Evolutionary conservation across 768 basidiomycete genomes (phyloP), one percentile per base, ranked within the genome.

Genomic region (Pleurotus citrinopileatus): DNA sequence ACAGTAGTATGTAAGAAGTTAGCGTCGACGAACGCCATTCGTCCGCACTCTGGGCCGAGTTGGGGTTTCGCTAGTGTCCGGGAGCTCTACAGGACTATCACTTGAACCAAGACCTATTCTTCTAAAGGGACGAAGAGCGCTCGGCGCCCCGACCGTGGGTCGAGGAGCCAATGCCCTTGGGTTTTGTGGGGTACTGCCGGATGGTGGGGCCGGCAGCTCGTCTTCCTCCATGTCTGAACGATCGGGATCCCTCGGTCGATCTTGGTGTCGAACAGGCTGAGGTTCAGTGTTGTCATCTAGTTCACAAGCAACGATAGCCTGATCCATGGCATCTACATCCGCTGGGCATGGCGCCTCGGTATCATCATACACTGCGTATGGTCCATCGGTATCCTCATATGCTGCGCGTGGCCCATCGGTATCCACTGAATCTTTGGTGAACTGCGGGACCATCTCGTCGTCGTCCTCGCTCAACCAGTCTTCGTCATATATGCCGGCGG

Each of bases 301-400:
- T 42, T 77, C 77, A 4, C 73, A 75, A 3, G 72, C 65, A 5
- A 69, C 70, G 55, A 82, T 65, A 60, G 83, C 87, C 65, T 89
- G 84, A 58, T 90, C 87, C 87, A 88, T 88, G 23, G 83, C 85
- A 63, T 88, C 87, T 0, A 74, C 71, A 62, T 87, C 84, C 53
- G 83, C 83, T 59, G 78, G n/a, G n/a, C n/a, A n/a, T n/a, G n/a
- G n/a, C n/a, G n/a, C n/a, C n/a, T n/a, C n/a, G n/a, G n/a, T n/a
- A n/a, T n/a, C n/a, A 77, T 69, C 22, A 60, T 59, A 43, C 43
- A 42, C 13, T 37, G 57, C 29, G 56, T 50, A 12, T 59, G 57
- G 48, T 58, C 59, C 62, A 59, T 65, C 57, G 59, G 60, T 42
- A 55, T 57, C 28, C 67, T 63, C 46, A 61, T 57, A 47, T 46